These are phyloP conservation scores for Chrysosporium keratinophilum DNA, from an alignment of 2,329 filamentous ascomycete species.

Conservation along the genomic window DNA sequence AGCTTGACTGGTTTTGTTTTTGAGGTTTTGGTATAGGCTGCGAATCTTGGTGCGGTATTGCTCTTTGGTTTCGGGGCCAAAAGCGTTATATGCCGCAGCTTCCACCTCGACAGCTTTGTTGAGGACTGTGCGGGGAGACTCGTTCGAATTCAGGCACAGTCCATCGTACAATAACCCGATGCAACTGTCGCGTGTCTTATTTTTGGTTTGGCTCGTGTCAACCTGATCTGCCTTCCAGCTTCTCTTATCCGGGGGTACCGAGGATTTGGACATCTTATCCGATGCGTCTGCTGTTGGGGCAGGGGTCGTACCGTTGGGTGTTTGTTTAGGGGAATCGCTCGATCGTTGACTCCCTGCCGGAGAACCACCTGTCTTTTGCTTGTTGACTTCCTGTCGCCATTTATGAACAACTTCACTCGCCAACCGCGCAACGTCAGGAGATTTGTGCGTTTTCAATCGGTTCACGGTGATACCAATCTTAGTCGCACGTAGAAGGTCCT, in stretches of 20 bases:
- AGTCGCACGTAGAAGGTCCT: slow-evolving; percentile 84
- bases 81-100: slow-evolving; percentile 58
- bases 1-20: slow-evolving; percentile 74
- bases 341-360: slow-evolving; percentile 31
- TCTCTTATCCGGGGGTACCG: slow-evolving; percentile 61
- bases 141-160: slow-evolving; percentile 58
- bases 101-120: slow-evolving; percentile 60
- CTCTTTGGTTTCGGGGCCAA: slow-evolving; percentile 57
- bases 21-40: slow-evolving; percentile 87
- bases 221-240: slow-evolving; percentile 73
- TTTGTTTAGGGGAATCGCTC: slow-evolving; percentile 35
- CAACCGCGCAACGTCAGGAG: slow-evolving; percentile 58
- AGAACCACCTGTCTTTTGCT: slow-evolving; percentile 37
- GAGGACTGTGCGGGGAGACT: slow-evolving; percentile 56
- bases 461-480: slow-evolving; percentile 83
- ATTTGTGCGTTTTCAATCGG: slow-evolving; percentile 71
- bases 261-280: slow-evolving; percentile 44
- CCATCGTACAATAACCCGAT: slow-evolving; percentile 92
- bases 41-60: slow-evolving; percentile 83
- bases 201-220: slow-evolving; percentile 63
- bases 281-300: slow-evolving; percentile 34
- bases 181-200: slow-evolving; percentile 66
- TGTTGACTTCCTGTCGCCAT: slow-evolving; percentile 40
- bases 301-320: slow-evolving; percentile 48
- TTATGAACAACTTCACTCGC: slow-evolving; percentile 77